A percentile compares a stretch with the other conserved stretches of the same genome.
These are phyloP conservation scores for Trifolium pratense DNA, from an alignment of 306 rosid genomes.

Conservation along the genomic window DNA sequence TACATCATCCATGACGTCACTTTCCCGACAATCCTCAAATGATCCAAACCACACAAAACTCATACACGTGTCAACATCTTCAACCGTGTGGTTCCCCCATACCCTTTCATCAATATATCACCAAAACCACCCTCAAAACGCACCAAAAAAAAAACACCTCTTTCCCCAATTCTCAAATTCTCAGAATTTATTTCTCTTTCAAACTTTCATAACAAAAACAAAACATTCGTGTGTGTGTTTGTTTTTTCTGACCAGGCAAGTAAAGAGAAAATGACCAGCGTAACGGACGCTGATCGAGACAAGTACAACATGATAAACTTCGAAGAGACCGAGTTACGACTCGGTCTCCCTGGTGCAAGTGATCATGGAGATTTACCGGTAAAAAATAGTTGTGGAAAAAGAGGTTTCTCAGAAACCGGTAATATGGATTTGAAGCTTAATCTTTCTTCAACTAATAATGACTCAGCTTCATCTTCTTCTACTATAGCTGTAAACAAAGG, in stretches of 20 bases:
- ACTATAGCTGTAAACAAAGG: slow-evolving; percentile 25
- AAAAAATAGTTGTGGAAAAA: slow-evolving; percentile 54
- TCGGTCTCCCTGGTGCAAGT: slow-evolving; percentile 68
- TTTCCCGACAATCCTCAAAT: slow-evolving; percentile 53
- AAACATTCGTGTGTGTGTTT: not conserved
- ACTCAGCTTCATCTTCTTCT: slow-evolving; percentile 29
- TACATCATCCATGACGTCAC: slow-evolving; percentile 67
- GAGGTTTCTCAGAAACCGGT: slow-evolving; percentile 61
- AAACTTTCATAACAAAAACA: slow-evolving; percentile 2
- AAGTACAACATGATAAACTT: slow-evolving; percentile 62
- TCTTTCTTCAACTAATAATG: slow-evolving; percentile 59
- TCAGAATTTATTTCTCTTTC: not conserved
- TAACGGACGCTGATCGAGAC: slow-evolving; percentile 24
- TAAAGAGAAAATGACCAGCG: slow-evolving; percentile 32
- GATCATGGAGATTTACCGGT: slow-evolving; percentile 30
- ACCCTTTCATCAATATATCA: slow-evolving; percentile 37
- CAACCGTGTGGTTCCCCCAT: slow-evolving; percentile 13
- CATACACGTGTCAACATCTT: slow-evolving; percentile 60
- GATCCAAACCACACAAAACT: slow-evolving; percentile 39
- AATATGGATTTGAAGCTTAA: slow-evolving; percentile 87
- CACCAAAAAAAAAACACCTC: slow-evolving; percentile 19
- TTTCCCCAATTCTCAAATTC: not conserved
- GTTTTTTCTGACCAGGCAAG: not conserved
- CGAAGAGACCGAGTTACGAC: slow-evolving; percentile 81
- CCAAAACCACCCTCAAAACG: not conserved